Percentiles rank a stretch among this genome's conserved stretches.
phyloP scores from a whole-genome alignment of 2,329 filamentous ascomycete species.

The Aspergillus pseudoglaucus region DNA sequence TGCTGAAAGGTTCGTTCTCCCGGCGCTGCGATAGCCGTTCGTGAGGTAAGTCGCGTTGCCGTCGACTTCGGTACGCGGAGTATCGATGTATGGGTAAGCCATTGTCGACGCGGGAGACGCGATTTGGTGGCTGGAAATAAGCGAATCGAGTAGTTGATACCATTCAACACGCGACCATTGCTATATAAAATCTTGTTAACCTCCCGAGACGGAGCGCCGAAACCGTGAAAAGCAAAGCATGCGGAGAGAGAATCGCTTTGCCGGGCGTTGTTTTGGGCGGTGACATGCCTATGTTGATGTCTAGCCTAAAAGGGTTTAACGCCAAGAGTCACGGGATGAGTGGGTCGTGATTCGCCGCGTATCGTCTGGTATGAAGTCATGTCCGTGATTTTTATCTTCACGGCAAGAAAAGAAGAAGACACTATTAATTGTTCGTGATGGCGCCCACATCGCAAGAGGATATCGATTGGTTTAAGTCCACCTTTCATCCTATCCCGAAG shows the following conservation, averaged over 20 bases:
- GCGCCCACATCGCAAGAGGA: conserved; percentile 47
- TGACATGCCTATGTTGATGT: conserved; percentile 34
- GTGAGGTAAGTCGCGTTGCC: conserved; percentile 77
- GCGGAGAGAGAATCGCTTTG: not conserved
- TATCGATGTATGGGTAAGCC: conserved; percentile 68
- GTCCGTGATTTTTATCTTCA: conserved; percentile 10
- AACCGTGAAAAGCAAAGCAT: conserved; percentile 4
- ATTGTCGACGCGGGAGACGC: conserved; percentile 40
- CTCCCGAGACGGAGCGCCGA: not conserved
- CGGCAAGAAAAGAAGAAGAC: not conserved
- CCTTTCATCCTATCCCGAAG: conserved; percentile 60
- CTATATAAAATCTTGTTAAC: not conserved
- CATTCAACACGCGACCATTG: conserved; percentile 24
- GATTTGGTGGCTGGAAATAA: conserved; percentile 6
- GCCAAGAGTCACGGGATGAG: conserved; percentile 4
- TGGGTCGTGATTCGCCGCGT: conserved; percentile 22
- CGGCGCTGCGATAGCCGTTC: conserved; percentile 54
- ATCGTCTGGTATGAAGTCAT: conserved; percentile 30
- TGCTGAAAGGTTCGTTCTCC: conserved; percentile 34
- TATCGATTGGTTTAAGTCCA: conserved; percentile 60
- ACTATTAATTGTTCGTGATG: conserved; percentile 23
- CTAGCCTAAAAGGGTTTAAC: conserved; percentile 31
- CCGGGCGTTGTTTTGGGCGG: conserved; percentile 29
- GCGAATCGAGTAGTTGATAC: conserved; percentile 2
- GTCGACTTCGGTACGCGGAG: conserved; percentile 70